Evolutionary conservation across 768 basidiomycete genomes (phyloP), one percentile per base, ranked within the genome.

Genomic region (Boletus fagicola): DNA sequence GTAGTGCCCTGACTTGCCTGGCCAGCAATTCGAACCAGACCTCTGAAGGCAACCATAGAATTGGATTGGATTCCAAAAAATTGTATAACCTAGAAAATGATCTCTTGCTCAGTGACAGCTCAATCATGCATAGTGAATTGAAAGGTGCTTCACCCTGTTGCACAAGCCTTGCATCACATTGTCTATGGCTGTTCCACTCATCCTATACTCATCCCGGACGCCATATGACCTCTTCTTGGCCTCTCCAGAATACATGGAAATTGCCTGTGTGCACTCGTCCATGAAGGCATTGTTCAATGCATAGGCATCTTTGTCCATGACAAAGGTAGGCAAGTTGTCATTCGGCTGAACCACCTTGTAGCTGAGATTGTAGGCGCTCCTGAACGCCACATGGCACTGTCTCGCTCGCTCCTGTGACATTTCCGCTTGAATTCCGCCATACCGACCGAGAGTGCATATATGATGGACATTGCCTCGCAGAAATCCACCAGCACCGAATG

Each of bases 331-430:
- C 30, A 30, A 30, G 30, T 30, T 30, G 30, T 30, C 8, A 30
- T 33, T 33, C 10, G 9, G 54, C 47, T 40, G 44, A 3, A 59
- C n/a, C 6, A 50, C 56, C 42, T 65, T 52, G 38, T 58, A 63
- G 35, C 45, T 42, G 6, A 65, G 62, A 40, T 63, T 61, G 24
- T 65, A 65, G 13, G 59, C 40, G 18, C 58, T 62, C 13, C 54
- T 12, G 30, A 61, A 63, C 15, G 45, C 49, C 26, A 61, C 36
- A 28, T 65, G 62, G 24, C 54, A 45, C 22, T 55, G 57, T 33
- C 28, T 24, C 6, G 46, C 33, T 42, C 53, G 12, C 18, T 58
- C 53, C 26, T 58, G 43, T 13, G 24, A 35, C 56, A 63, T 61
- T 35, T 56, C 53, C 3, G 51, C 62, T 30, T 63, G 60, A 15